Base-by-base conservation (phyloP, 192 early-diverging fungal species). In the Coemansia sp. region DNA sequence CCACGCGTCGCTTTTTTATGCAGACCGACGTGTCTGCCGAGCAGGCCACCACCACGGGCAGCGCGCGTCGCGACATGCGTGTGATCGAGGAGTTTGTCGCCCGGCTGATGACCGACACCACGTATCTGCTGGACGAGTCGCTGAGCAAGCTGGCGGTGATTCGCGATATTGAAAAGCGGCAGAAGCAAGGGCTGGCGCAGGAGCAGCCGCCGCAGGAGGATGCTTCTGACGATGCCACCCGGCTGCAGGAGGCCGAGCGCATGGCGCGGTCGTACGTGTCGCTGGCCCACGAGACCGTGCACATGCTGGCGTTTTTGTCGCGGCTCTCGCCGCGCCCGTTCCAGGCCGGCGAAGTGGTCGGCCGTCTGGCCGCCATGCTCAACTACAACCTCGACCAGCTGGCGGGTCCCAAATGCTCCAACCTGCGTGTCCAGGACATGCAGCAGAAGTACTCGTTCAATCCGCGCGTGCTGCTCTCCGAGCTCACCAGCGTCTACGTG, bases 341-440 rank as follows among this genome's bases (percentile, higher is more conserved):
- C 77, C 73, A 95, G 78, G 86, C 84, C 12, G 78, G 82, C 15
- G 90, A 93, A 57, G 90, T 99, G 41, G 93, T 97, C 14, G 88
- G 89, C 38, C 81, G 92, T 2, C 78, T 99, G 30, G 94, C 94
- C 1, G 90, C 91, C n/a, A 99, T 99, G 96, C 80, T 99, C 40
- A 90, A 99, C 70, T 95, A 90, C 65, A 97, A 95, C 52, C 74
- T 99, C 30, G 74, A 85, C 5, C 85, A 87, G 28, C 71, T 99
- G 42, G 93, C 93, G 1, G 96, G 96, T 0, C 92, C 93, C 8
- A 85, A 87, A 53, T 93, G 90, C 75, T 89, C 90, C 1, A 91
- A 87, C 50, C 75, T 99, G 12, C 91, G 90, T 49, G 94, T 93
- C 26, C 22, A 53, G 4, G 60, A 77, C 12, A 70, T 62, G 54